These are phyloP conservation scores for Hortiboletus campestris DNA, from an alignment of 768 basidiomycete species.

Conservation along the genomic window DNA sequence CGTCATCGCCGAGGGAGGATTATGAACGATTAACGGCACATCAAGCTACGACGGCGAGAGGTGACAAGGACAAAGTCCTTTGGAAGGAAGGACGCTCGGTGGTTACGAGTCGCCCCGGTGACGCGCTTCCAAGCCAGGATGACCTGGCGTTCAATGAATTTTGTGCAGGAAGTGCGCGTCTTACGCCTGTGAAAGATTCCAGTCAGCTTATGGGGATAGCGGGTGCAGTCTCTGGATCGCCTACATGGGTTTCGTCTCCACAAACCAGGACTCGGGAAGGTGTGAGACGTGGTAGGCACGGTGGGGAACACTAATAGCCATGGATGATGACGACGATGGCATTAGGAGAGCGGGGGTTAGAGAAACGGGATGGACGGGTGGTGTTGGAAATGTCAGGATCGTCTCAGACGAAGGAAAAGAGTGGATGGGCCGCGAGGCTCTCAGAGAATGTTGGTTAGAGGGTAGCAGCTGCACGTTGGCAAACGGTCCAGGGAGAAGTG, in stretches of 20 bases:
- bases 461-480: not conserved
- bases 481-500: not conserved
- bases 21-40: constrained; percentile 30
- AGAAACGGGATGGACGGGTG: not conserved
- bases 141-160: constrained; percentile 56
- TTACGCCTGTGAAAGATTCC: constrained; percentile 14
- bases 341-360: not conserved
- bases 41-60: constrained; percentile 50
- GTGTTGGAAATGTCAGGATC: constrained; percentile 5
- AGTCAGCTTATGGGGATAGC: not conserved
- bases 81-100: constrained; percentile 52
- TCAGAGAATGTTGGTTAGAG: constrained; percentile 20
- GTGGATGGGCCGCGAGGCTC: constrained; percentile 21
- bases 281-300: constrained; percentile 14
- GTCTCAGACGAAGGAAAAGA: constrained; percentile 30
- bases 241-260: constrained; percentile 27
- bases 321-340: constrained; percentile 6
- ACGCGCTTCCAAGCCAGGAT: constrained; percentile 61
- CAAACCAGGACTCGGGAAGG: constrained; percentile 25
- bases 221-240: not conserved
- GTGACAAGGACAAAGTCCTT: constrained; percentile 65
- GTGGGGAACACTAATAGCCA: constrained; percentile 4
- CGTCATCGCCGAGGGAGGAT: not conserved
- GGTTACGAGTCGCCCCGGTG: constrained; percentile 51
- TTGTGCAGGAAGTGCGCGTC: constrained; percentile 36